Evolutionary conservation across 2,329 filamentous ascomycete species (phyloP), one percentile per base, ranked within the genome.

Genomic region (Cladorrhinum sp.): DNA sequence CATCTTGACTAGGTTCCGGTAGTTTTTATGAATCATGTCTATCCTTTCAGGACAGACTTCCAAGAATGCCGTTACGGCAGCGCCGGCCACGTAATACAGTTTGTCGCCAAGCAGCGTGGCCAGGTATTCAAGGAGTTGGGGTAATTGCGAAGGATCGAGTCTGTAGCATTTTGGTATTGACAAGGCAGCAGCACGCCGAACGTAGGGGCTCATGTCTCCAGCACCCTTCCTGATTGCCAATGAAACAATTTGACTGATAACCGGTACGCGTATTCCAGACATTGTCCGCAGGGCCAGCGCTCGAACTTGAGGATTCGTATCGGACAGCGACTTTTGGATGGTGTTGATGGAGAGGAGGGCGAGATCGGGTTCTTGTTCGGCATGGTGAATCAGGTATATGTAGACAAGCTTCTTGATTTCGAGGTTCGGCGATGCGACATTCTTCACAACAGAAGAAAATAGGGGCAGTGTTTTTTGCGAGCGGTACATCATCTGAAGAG

Each of bases 371-470:
- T 98, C 95, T 65, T 92, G 87, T 74, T 98, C 95, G 73, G 95
- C 95, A 82, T 99, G 93, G 73, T 96, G 91, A 63, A 98, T 89
- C 64, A 99, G 87, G 77, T 97, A 99, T 73, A 97, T 96, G 80
- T 99, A 99, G 64, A 99, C 95, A 59, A 99, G 86, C 76, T 98
- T 98, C 78, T 97, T 96, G 75, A 98, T 93, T 71, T 96, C 92
- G 69, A 97, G 83, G 70, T 92, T 96, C 14, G 93, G 90, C 39
- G 91, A 96, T 26, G 94, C 94, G 62, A 97, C 92, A 69, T 98
- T 99, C 79, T 99, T 99, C 74, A 99, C 92, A 59, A 99, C 90
- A 23, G 92, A 90, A n/a, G 94, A 96, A 81, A 99, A 99, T 82
- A 94, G 96, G 21, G 91, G 88, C 2, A 96, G 82, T 61, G 92